Conservation (phyloP, 768 basidiomycete species). For the Pleurotus salmoneostramineus region DNA sequence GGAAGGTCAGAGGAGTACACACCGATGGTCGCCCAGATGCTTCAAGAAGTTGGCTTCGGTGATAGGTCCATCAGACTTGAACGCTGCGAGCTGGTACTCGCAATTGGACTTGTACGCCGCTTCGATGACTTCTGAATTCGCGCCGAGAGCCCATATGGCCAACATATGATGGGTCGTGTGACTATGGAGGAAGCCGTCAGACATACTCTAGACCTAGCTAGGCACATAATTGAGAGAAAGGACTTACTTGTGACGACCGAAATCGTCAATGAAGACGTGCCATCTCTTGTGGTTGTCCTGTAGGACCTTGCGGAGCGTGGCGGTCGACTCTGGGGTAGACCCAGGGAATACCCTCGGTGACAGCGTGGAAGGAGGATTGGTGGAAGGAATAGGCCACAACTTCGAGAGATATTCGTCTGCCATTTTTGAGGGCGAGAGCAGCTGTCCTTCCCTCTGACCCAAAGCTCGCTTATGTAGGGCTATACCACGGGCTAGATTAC, state of each 20-base stretch:
- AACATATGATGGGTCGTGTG: conserved; percentile 58
- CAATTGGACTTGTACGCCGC: conserved; percentile 34
- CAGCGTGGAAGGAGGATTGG: conserved; percentile 14
- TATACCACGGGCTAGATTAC: too few relatives aligned
- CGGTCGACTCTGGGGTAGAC: conserved; percentile 30
- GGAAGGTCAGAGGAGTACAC: conserved; percentile 12
- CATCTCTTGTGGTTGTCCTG: conserved; percentile 47
- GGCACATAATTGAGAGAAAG: conserved; percentile 9
- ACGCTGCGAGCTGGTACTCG: conserved; percentile 29
- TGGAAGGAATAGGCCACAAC: conserved; percentile 15
- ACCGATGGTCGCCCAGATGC: conserved; percentile 58
- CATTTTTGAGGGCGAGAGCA: neutral
- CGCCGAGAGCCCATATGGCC: conserved; percentile 62
- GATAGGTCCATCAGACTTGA: conserved; percentile 42
- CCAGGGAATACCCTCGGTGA: conserved; percentile 32
- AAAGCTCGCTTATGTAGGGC: too few relatives aligned
- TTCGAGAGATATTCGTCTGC: neutral
- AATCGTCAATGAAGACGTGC: conserved; percentile 51
- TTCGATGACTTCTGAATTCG: conserved; percentile 30
- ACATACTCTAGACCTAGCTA: too few relatives aligned
- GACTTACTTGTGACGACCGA: conserved; percentile 31
- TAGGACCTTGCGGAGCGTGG: conserved; percentile 33
- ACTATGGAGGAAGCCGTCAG: conserved; percentile 12
- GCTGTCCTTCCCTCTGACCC: too few relatives aligned
- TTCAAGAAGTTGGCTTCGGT: conserved; percentile 44